Evolutionary conservation across 805 yeast species (phyloP).

Genomic region (Yarrowia alimentaria): DNA sequence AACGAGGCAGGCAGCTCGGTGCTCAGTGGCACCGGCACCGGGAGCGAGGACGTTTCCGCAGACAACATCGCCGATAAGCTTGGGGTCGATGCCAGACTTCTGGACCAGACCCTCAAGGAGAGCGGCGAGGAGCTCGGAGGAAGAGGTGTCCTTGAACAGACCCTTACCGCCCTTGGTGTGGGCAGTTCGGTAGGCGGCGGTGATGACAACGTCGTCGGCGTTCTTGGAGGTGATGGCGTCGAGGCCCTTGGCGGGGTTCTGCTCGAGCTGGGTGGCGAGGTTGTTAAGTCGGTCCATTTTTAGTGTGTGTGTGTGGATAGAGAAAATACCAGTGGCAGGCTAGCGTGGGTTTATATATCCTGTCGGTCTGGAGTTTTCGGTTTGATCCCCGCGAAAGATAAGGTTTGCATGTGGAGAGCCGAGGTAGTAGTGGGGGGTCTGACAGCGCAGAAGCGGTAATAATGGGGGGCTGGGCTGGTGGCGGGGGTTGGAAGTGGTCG

Average conservation of each 20-base stretch:
- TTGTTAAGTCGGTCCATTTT: constrained; percentile 40
- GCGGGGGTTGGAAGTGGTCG: too few species aligned
- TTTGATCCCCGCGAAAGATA: constrained; percentile 13
- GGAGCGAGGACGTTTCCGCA: constrained; percentile 89
- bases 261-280: constrained; percentile 38
- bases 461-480: too few species aligned
- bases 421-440: constrained; percentile 22
- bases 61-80: constrained; percentile 74
- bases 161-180: constrained; percentile 87
- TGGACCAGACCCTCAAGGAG: constrained; percentile 63
- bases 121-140: constrained; percentile 72
- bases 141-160: constrained; percentile 72
- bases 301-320: constrained; percentile 4
- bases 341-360: constrained; percentile 1
- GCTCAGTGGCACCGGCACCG: constrained; percentile 95
- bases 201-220: constrained; percentile 88
- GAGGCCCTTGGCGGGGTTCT: constrained; percentile 39
- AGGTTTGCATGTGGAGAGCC: constrained; percentile 26
- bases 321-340: not conserved
- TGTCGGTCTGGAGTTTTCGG: not conserved
- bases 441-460: too few species aligned
- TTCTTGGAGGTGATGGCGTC: constrained; percentile 51
- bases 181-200: constrained; percentile 88
- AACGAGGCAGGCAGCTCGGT: constrained; percentile 85
- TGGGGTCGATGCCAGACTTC: constrained; percentile 50